Percentiles rank a stretch among this genome's conserved stretches.
Evolutionary conservation across 1,139 yeast species (phyloP).

Genomic region (Hemisphaericaspora subhashii): DNA sequence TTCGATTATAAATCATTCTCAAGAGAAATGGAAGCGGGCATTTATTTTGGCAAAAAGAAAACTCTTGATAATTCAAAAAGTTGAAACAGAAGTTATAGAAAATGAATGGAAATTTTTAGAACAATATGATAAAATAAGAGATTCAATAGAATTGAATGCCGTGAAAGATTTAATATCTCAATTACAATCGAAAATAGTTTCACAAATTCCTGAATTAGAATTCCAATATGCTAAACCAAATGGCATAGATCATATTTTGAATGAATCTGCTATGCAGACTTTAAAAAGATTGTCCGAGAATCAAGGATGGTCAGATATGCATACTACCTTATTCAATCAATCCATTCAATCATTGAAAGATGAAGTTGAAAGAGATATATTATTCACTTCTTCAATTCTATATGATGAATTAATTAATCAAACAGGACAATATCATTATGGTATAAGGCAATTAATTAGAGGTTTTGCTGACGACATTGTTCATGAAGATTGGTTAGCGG

Average conservation of each 20-base stretch:
- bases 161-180: slow-evolving; percentile 25
- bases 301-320: slow-evolving; percentile 54
- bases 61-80: slow-evolving; percentile 44
- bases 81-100: slow-evolving; percentile 34
- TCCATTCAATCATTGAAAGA: slow-evolving; percentile 44
- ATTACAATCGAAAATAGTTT: slow-evolving; percentile 27
- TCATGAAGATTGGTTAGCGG: slow-evolving; percentile 5
- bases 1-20: slow-evolving; percentile 40
- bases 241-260: slow-evolving; percentile 52
- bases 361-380: slow-evolving; percentile 51
- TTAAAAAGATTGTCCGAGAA: slow-evolving; percentile 47
- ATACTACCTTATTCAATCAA: slow-evolving; percentile 41
- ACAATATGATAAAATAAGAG: slow-evolving; percentile 11
- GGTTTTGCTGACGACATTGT: slow-evolving; percentile 10
- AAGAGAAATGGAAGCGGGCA: slow-evolving; percentile 47
- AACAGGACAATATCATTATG: slow-evolving; percentile 23
- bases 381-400: slow-evolving; percentile 55
- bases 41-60: slow-evolving; percentile 61
- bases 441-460: slow-evolving; percentile 18
- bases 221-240: slow-evolving; percentile 45
- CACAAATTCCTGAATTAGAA: slow-evolving; percentile 54
- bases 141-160: slow-evolving; percentile 2
- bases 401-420: slow-evolving; percentile 40
- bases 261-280: slow-evolving; percentile 43
- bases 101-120: slow-evolving; percentile 7